Evolutionary conservation across 305 asterid genomes (phyloP).

Genomic region (Solanum hybrid): DNA sequence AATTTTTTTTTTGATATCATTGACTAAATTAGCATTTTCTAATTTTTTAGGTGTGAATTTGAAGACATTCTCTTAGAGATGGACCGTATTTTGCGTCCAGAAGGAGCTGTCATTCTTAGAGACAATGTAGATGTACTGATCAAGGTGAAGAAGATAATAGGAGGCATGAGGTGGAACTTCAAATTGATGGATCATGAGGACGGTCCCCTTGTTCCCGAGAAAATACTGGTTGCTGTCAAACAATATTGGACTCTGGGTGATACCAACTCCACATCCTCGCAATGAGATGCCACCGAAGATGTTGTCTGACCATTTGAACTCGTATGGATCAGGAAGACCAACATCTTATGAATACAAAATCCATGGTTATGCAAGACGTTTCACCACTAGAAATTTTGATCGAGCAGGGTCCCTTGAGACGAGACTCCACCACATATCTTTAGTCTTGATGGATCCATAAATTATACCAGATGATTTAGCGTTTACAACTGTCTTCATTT

Average conservation of each 20-base stretch:
- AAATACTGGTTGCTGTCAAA: slow-evolving; percentile 70
- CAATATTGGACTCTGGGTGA: slow-evolving; percentile 64
- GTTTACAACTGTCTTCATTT: neutral
- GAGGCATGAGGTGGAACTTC: slow-evolving; percentile 68
- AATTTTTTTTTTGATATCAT: too few species aligned
- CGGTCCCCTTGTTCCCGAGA: slow-evolving; percentile 81
- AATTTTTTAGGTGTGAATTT: slow-evolving; percentile 49
- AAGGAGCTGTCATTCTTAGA: slow-evolving; percentile 86
- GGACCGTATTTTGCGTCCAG: slow-evolving; percentile 92
- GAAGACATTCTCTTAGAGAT: slow-evolving; percentile 84
- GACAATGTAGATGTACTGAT: slow-evolving; percentile 80
- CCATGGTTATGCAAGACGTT: slow-evolving; percentile 5
- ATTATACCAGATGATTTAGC: slow-evolving; percentile 3
- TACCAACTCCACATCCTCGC: slow-evolving; percentile 54
- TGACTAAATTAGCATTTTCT: neutral
- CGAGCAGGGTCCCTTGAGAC: neutral
- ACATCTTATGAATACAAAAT: neutral
- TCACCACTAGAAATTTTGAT: slow-evolving; percentile 6
- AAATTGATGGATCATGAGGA: slow-evolving; percentile 92
- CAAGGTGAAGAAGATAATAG: slow-evolving; percentile 63
- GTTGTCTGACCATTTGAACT: neutral
- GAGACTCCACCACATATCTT: neutral
- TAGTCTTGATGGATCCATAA: neutral
- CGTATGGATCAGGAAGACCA: neutral
- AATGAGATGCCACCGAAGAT: slow-evolving; percentile 21